Base-by-base conservation (phyloP, 176 grass and related monocot genomes). In the Echinochloa phyllopogon region DNA sequence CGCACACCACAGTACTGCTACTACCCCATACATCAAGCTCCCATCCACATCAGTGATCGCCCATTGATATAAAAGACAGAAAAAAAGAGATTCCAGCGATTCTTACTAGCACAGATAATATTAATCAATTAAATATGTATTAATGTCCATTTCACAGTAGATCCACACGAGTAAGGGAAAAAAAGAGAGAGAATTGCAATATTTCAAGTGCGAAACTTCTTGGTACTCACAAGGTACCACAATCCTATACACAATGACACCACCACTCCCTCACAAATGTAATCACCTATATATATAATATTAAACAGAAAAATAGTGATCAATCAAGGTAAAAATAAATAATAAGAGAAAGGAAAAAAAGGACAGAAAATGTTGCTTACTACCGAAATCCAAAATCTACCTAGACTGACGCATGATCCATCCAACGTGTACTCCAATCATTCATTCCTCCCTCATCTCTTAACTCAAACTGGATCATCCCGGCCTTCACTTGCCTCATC, bases 201-300 rank as follows among this genome's bases (percentile, higher is more conserved):
- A 6, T 75, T 85, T 55, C 50, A 81, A 87, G 47, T 55, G 39
- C n/a, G 55, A 56, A 63, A 79, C 44, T 43, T 52, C 21, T 36
- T 80, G 84, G 79, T 66, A 81, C 68, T 56, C 50, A 53, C 58
- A 47, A 70, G 43, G 44, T 33, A 45, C 25, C 70, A 87, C 74
- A 14, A 74, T 81, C 69, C 77, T 86, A 74, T 86, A 74, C 85
- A 86, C 41, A 65, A 80, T 16, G 56, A 71, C 33, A 67, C 39
- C 69, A 80, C 68, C 84, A 53, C 55, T 64, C 66, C 45, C 58
- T 75, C 85, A 75, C 85, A 66, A 87, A 81, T 87, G 53, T 82
- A 75, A 82, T 87, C 61, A 41, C 39, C 78, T 58, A 60, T 82
- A 82, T 82, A 82, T 71, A 68, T 82, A 72, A 67, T 52, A 67